Percentiles rank a stretch among this genome's conserved stretches.
Evolutionary conservation across 805 yeast genomes (phyloP).

Genomic region (Candida ulmi): DNA sequence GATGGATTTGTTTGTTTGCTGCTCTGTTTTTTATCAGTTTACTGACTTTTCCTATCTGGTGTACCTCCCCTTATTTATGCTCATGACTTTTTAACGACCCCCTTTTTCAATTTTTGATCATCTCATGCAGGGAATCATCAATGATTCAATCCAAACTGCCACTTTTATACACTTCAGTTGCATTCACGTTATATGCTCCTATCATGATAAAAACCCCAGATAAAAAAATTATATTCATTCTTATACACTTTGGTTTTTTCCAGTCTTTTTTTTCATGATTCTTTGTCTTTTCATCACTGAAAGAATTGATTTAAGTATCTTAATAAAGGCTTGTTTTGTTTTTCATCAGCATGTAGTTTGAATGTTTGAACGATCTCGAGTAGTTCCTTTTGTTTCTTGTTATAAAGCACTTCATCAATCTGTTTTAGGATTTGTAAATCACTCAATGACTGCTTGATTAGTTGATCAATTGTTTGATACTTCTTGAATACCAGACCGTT

Average conservation of each 20-base stretch:
- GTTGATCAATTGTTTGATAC: constrained; percentile 8
- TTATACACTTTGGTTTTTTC: too few species aligned
- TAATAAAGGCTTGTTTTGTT: constrained; percentile 6
- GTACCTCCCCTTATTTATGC: constrained; percentile 1
- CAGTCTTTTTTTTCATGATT: neutral
- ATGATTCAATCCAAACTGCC: too few species aligned
- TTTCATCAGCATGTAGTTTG: constrained; percentile 4
- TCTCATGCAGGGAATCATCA: too few species aligned
- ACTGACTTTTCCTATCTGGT: neutral
- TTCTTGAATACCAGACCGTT: constrained; percentile 12
- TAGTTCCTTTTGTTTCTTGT: neutral
- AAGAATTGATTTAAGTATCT: constrained; percentile 5
- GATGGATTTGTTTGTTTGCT: neutral
- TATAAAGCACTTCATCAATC: constrained; percentile 1
- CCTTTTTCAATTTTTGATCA: too few species aligned
- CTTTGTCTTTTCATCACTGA: neutral
- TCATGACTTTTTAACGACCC: constrained; percentile 1
- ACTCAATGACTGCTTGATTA: neutral
- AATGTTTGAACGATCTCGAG: constrained; percentile 1
- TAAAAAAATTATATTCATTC: too few species aligned
- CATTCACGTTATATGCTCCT: too few species aligned
- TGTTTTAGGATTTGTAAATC: constrained; percentile 2
- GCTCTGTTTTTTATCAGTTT: neutral
- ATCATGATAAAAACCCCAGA: too few species aligned
- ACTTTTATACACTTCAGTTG: too few species aligned